Base-by-base conservation (phyloP, 768 basidiomycete species). In the Mycena indigotica region DNA sequence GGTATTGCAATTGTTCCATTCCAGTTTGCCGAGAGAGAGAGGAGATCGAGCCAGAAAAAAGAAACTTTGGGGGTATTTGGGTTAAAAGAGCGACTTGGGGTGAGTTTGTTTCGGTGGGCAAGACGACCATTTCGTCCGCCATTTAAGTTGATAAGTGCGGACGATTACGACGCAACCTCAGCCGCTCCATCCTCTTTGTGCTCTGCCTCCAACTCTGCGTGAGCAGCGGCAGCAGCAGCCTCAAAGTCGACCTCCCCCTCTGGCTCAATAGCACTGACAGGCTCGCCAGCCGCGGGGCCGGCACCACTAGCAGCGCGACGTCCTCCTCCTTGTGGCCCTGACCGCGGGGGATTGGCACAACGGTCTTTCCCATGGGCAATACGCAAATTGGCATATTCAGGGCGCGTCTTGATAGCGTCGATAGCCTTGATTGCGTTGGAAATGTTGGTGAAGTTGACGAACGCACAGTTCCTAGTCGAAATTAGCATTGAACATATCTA, bases 371-470 rank as follows among this genome's bases (percentile, higher is more conserved):
- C 95, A 73, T 95, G 95, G 16, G 94, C 89, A 57, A 99, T 91
- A 38, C 93, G 88, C 63, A 98, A 75, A 71, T 87, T 88, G 17
- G 84, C 79, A 69, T 98, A 98, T 69, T 98, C 95, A 2, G 92
- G 84, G 69, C 93, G 91, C 68, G 80, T 84, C 83, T 96, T 96
- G 73, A 97, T 84, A 6, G 88, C 89, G 56, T 98, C 96, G 67
- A 98, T 95, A n/a, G 96, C 95, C 78, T 98, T 98, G 80, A 95
- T 94, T 13, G 95, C 94, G 68, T 95, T 95, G 50, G 88, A 87
- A 64, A 97, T 86, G 75, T 95, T 95, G 29, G 94, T 96, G 65
- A 95, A 96, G 77, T 96, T 97, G 67, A 94, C 89, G 69, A 95
- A 99, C 28, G 93, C 93, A 70, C 94, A 95, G 75, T 94, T 93